These are phyloP conservation scores for Eucalyptus leucophloia DNA, from an alignment of 345 rosid species.

Conservation along the genomic window DNA sequence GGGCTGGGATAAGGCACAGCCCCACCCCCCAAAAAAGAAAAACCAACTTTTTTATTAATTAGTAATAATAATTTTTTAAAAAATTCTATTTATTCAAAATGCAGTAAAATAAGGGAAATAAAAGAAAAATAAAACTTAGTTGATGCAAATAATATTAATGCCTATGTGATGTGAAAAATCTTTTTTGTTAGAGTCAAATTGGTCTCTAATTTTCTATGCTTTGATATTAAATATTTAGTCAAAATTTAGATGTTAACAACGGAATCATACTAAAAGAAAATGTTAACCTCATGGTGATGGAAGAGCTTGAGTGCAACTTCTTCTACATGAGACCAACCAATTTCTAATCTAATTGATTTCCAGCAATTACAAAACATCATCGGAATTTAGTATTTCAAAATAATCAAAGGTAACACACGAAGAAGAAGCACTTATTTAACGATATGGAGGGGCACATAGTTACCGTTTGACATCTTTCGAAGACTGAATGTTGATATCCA, in stretches of 20 bases:
- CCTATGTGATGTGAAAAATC: too few relatives aligned
- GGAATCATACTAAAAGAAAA: fast-evolving
- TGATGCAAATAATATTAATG: too few relatives aligned
- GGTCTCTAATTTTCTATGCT: too few relatives aligned
- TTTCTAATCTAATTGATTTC: too few relatives aligned
- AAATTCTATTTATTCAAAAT: too few relatives aligned
- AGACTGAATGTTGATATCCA: not conserved
- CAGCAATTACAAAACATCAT: fast-evolving
- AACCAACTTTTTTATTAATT: too few relatives aligned
- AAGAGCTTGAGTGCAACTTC: not conserved
- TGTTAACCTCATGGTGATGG: fast-evolving
- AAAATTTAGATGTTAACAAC: fast-evolving
- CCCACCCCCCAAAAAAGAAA: too few relatives aligned
- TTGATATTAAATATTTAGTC: too few relatives aligned
- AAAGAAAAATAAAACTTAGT: too few relatives aligned
- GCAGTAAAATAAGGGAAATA: too few relatives aligned
- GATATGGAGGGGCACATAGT: fast-evolving
- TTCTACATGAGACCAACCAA: not conserved
- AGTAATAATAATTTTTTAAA: fast-evolving
- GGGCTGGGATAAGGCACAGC: too few relatives aligned
- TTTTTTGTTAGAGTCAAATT: too few relatives aligned
- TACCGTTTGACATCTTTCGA: fast-evolving
- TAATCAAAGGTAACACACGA: fast-evolving
- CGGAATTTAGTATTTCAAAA: fast-evolving
- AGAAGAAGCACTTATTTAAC: not conserved